Base-by-base conservation (phyloP, 768 basidiomycete species). In the Tricholomella constricta region DNA sequence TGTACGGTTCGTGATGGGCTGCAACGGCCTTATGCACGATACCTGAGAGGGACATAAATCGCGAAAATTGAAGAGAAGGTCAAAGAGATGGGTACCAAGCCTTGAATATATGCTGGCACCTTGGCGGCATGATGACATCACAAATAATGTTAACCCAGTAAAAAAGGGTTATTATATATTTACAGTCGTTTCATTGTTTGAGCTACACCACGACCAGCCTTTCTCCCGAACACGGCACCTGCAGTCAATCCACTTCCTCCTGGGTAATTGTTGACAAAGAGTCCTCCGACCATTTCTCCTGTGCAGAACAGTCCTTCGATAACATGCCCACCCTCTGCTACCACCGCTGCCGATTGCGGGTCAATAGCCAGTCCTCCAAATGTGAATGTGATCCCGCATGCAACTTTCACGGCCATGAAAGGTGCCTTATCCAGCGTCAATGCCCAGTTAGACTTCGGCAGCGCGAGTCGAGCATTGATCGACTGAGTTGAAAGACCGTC, bases 401-500 rank as follows among this genome's bases (percentile, higher is more conserved):
- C 72, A 7, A 88, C 82, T 60, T 83, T 85, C 27, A 88, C 82
- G 2, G 85, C 86, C 63, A 86, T 69, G 58, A 85, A 84, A 0
- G 84, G 84, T 11, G 71, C 64, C 36, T 75, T 56, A 32, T 81
- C 76, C 22, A 88, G 67, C 4, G 79, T 61, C 54, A 84, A 66
- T 0, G 86, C 87, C 86, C 86, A 88, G 59, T 88, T 87, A 0
- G 84, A 81, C 65, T 89, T 88, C 10, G 83, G 74, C 11, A 79
- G 56, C 11, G 60, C 41, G 29, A 86, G 64, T 20, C 65, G 66
- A 14, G 54, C 54, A 0, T 38, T 42, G 3, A 62, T 65, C 2
- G 79, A 77, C 51, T 79, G 73, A 0, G 85, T 86, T 4, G 80
- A 79, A 14, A 84, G 60, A 3, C 79, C 78, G 56, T 88, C 86